phyloP scores from a whole-genome alignment of 805 yeast genomes.

The Lipomyces japonicus region DNA sequence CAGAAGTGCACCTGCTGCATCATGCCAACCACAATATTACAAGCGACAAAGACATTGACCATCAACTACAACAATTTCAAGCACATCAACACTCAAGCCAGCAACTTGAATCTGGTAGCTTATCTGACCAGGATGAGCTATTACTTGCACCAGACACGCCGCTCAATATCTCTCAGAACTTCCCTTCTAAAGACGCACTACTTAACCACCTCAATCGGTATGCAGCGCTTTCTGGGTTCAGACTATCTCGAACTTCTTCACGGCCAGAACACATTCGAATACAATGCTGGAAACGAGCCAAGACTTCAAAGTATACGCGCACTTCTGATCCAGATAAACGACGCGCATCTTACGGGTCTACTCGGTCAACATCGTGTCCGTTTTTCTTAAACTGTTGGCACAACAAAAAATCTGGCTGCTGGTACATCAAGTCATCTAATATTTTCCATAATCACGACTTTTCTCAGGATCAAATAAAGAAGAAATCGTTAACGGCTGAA shows the following conservation, averaged over 20 bases:
- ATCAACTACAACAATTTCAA: slow-evolving; percentile 17
- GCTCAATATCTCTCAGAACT: slow-evolving; percentile 17
- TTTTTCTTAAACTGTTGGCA: slow-evolving; percentile 27
- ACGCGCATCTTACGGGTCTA: slow-evolving; percentile 19
- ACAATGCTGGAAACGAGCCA: slow-evolving; percentile 27
- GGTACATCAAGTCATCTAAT: slow-evolving; percentile 26
- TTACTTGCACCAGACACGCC: slow-evolving; percentile 14
- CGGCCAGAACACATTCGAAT: slow-evolving; percentile 27
- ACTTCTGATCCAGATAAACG: slow-evolving; percentile 13
- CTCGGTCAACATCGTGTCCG: slow-evolving; percentile 25
- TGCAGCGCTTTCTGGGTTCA: slow-evolving; percentile 18
- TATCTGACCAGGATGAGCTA: neutral
- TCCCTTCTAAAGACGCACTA: slow-evolving; percentile 25
- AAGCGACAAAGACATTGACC: slow-evolving; percentile 11
- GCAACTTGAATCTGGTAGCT: slow-evolving; percentile 1
- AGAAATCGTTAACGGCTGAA: slow-evolving; percentile 15
- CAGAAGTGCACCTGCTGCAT: slow-evolving; percentile 5
- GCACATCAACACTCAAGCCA: slow-evolving; percentile 2
- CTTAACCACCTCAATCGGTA: slow-evolving; percentile 19
- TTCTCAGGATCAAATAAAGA: slow-evolving; percentile 15
- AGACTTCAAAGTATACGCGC: slow-evolving; percentile 23
- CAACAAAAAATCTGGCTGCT: slow-evolving; percentile 23
- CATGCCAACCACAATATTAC: slow-evolving; percentile 2
- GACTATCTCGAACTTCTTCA: slow-evolving; percentile 24
- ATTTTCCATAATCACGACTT: slow-evolving; percentile 20